A percentile compares a stretch with the other conserved stretches of the same genome.
Evolutionary conservation across 768 basidiomycete genomes (phyloP).

Genomic region (Jaapia argillacea): DNA sequence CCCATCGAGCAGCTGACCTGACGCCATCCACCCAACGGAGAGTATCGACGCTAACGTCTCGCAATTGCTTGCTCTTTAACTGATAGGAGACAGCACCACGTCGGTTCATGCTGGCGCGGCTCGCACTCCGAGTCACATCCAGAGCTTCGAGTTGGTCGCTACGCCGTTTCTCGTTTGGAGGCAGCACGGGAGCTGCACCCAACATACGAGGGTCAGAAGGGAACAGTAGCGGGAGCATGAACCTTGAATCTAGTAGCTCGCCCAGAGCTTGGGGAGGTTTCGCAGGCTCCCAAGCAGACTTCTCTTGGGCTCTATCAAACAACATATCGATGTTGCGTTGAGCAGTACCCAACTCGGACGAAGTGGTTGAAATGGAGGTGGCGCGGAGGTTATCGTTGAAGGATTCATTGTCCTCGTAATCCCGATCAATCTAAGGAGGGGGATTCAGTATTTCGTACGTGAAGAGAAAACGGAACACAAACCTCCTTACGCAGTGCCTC

Average conservation of each 20-base stretch:
- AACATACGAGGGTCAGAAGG: conserved; percentile 75
- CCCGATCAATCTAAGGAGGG: conserved; percentile 50
- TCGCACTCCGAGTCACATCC: conserved; percentile 25
- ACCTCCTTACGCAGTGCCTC: conserved; percentile 82
- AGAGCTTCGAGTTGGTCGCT: conserved; percentile 15
- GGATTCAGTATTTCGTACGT: background rate
- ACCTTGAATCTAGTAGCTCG: conserved; percentile 85
- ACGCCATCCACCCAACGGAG: conserved; percentile 67
- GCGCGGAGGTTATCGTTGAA: conserved; percentile 23
- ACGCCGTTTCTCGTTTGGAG: conserved; percentile 20
- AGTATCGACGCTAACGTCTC: conserved; percentile 48
- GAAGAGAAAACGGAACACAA: conserved; percentile 5
- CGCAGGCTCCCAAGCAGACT: conserved; percentile 68
- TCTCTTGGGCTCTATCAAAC: conserved; percentile 60
- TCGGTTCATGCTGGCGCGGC: conserved; percentile 25
- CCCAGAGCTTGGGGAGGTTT: conserved; percentile 76
- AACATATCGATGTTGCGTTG: conserved; percentile 59
- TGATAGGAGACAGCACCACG: conserved; percentile 45
- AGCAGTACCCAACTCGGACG: background rate
- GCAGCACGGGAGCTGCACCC: conserved; percentile 52
- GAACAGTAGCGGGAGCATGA: conserved; percentile 84
- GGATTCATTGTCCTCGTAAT: conserved; percentile 41
- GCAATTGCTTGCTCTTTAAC: conserved; percentile 45
- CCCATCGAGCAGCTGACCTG: conserved; percentile 51
- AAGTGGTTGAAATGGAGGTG: conserved; percentile 14